Percentiles rank a stretch among this genome's conserved stretches.
These are phyloP conservation scores for Ascochyta rabiei DNA, from an alignment of 2,329 filamentous ascomycete species.

Conservation along the genomic window DNA sequence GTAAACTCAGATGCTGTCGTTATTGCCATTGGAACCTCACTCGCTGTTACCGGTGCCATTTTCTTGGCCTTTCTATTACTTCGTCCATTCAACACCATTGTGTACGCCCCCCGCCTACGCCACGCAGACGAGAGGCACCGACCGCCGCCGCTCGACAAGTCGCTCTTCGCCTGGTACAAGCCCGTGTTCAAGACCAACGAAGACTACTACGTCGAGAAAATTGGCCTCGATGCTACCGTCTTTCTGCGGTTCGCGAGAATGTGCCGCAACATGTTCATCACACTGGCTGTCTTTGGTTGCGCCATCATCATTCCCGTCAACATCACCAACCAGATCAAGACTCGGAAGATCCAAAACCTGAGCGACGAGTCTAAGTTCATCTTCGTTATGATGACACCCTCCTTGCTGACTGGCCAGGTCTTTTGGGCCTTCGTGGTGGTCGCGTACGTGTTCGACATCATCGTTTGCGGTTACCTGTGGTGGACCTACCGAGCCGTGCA, in stretches of 20 bases:
- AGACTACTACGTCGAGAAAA: conserved; percentile 74
- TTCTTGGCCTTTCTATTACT: conserved; percentile 85
- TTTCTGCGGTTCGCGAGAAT: conserved; percentile 89
- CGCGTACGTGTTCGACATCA: conserved; percentile 71
- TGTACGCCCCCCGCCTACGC: conserved; percentile 93
- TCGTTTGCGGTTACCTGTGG: conserved; percentile 84
- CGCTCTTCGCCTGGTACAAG: conserved; percentile 84
- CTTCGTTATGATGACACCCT: conserved; percentile 49
- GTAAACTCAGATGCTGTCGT: conserved; percentile 69
- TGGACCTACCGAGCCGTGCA: conserved; percentile 82
- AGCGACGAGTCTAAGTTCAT: conserved; percentile 18
- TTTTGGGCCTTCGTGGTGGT: conserved; percentile 66
- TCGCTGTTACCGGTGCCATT: conserved; percentile 75
- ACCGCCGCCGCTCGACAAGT: conserved; percentile 83
- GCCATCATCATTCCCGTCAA: conserved; percentile 83
- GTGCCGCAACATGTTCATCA: conserved; percentile 87
- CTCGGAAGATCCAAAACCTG: conserved; percentile 19
- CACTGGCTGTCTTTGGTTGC: conserved; percentile 74
- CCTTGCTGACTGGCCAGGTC: conserved; percentile 54
- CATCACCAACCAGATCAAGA: conserved; percentile 46
- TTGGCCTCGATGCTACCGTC: conserved; percentile 88
- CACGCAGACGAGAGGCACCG: conserved; percentile 89
- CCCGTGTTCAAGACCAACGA: conserved; percentile 82
- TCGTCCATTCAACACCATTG: conserved; percentile 86
- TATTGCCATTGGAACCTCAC: conserved; percentile 79